Evolutionary conservation across 208 protist species (phyloP), one percentile per base, ranked within the genome.

Genomic region (Leishmania turanica): DNA sequence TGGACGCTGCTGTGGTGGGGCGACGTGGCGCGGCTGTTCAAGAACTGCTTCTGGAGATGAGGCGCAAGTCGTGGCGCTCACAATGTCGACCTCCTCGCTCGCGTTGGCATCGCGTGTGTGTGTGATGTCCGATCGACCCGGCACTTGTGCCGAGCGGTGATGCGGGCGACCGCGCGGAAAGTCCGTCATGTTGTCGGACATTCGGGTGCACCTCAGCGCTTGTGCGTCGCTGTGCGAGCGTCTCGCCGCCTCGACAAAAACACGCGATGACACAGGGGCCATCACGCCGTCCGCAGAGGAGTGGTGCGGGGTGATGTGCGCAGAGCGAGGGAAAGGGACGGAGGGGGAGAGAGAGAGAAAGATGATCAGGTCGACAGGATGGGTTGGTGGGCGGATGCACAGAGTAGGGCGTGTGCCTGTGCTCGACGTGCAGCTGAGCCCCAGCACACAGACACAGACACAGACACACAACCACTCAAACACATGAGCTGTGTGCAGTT

Each of bases 21-120:
- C 21, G 5, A 53, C 69, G 11, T 73, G 45, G 45, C 3, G 42
- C 45, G 42, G 24, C 3, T 73, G 69, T 54, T 51, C 69, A 51
- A 13, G 11, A 53, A 24, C 13, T 1, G 24, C 69, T 47, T 73
- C 51, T 37, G 47, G 27, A 9, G 72, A 76, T 37, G 72, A 76
- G 2, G 51, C 72, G 47, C 72, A 17, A 56, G 72, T 76, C 51
- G 72, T 76, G 19, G 72, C n/a, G 53, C 72, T 76, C 51, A 76
- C 72, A 56, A 27, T 34, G 31, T 40, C 53, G 51, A 76, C 34
- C 51, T 62, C 72, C n/a, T 64, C 72, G 17, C 9, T 58, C 1
- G n/a, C 31, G 37, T 56, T 17, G 7, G 51, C 34, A 40, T 24
- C 19, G 15, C 24, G 3, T n/a, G 24, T n/a, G 19, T 75, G 49